Evolutionary conservation across 2,329 filamentous ascomycete species (phyloP).

Genomic region (Ophiostoma tasmaniense): DNA sequence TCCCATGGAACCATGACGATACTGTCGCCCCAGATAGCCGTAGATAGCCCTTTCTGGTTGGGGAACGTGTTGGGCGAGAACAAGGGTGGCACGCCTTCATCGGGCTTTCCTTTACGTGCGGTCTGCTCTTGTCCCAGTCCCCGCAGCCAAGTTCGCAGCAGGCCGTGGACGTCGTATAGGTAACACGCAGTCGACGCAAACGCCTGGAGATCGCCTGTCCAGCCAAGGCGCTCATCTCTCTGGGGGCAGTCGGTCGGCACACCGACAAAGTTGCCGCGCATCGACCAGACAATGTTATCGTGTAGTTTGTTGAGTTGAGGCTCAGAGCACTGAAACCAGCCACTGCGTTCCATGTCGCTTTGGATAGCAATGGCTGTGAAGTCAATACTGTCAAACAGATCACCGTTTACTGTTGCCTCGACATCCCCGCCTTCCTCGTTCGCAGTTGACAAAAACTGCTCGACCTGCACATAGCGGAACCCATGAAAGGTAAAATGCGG

Average conservation of each 20-base stretch:
- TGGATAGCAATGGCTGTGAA: neutral
- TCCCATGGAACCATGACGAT: neutral
- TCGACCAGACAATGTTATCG: constrained; percentile 46
- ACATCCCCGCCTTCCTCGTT: neutral
- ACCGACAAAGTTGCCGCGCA: constrained; percentile 50
- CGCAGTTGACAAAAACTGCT: neutral
- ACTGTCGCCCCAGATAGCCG: neutral
- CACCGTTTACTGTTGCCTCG: neutral
- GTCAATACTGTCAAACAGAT: neutral
- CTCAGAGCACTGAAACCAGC: constrained; percentile 42
- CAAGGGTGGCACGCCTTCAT: neutral
- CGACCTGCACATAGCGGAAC: neutral
- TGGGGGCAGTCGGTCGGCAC: constrained; percentile 52
- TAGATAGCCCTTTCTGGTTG: neutral
- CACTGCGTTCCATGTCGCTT: neutral
- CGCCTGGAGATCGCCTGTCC: constrained; percentile 39
- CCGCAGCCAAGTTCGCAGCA: neutral
- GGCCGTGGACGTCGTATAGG: neutral
- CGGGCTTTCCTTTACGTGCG: neutral
- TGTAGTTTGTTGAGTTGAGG: constrained; percentile 44
- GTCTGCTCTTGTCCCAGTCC: neutral
- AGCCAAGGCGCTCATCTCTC: constrained; percentile 45
- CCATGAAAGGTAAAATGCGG: neutral
- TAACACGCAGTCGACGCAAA: neutral
- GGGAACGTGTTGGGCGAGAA: neutral